Evolutionary conservation across 2,329 filamentous ascomycete genomes (phyloP).

Genomic region (Neopestalotiopsis clavispora): DNA sequence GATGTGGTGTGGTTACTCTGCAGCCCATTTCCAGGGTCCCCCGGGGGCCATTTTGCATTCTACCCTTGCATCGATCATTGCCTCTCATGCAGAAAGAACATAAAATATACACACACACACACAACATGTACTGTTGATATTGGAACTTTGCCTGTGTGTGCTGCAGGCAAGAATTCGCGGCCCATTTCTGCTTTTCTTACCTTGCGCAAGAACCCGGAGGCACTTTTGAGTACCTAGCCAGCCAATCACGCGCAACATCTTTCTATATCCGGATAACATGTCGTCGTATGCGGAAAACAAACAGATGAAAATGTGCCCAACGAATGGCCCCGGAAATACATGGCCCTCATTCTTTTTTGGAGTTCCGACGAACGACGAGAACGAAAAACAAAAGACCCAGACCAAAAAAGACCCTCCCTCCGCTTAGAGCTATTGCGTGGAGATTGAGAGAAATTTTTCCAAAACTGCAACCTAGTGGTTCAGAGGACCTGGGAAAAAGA

Average conservation of each 20-base stretch:
- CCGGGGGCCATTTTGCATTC: not conserved
- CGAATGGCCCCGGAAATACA: not conserved
- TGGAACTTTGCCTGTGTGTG: slow-evolving; percentile 16
- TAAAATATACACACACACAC: too few species aligned
- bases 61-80: slow-evolving; percentile 20
- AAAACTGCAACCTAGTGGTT: not conserved
- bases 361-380: too few species aligned
- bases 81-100: slow-evolving; percentile 11
- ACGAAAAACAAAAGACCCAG: too few species aligned
- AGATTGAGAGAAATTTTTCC: not conserved
- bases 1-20: slow-evolving; percentile 13
- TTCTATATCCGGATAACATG: slow-evolving; percentile 19
- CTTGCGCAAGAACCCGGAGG: not conserved
- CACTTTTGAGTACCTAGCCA: not conserved
- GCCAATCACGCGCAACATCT: not conserved
- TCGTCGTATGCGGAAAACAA: slow-evolving; percentile 13
- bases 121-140: slow-evolving; percentile 10
- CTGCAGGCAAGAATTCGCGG: not conserved
- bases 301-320: not conserved
- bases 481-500: not conserved
- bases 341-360: too few species aligned
- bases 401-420: not conserved
- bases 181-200: not conserved
- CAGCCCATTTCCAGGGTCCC: slow-evolving; percentile 13
- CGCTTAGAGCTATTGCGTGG: not conserved